Evolutionary conservation across 169 alveolate species (phyloP).

Genomic region (Plasmodium malariae): DNA sequence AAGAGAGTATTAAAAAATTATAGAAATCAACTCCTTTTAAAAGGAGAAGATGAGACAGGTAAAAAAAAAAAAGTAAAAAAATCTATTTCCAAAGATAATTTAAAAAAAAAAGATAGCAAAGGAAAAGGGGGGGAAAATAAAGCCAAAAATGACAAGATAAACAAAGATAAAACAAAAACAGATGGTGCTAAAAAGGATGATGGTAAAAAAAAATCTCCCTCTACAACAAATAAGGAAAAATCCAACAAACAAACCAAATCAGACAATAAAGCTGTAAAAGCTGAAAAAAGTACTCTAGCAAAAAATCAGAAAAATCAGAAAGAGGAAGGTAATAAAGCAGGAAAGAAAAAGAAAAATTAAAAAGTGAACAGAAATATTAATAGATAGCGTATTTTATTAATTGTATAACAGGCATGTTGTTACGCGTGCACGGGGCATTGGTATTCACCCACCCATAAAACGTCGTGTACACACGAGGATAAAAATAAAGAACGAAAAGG

Average conservation of each 20-base stretch:
- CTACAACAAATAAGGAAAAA: neutral
- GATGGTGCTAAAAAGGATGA: neutral
- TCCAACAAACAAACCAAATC: slow-evolving; percentile 3
- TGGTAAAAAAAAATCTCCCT: slow-evolving; percentile 1
- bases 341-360: slow-evolving; percentile 29
- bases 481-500: too few relatives aligned
- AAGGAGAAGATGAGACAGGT: slow-evolving; percentile 22
- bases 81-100: slow-evolving; percentile 14
- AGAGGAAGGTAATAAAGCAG: slow-evolving; percentile 20
- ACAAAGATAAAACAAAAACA: slow-evolving; percentile 5
- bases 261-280: slow-evolving; percentile 24
- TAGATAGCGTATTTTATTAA: too few relatives aligned
- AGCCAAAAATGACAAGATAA: slow-evolving; percentile 18
- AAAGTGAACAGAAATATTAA: neutral
- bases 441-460: too few relatives aligned
- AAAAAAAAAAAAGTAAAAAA: slow-evolving; percentile 68
- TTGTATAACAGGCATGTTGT: too few relatives aligned
- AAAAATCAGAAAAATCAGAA: slow-evolving; percentile 12
- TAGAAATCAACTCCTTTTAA: slow-evolving; percentile 36
- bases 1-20: slow-evolving; percentile 82
- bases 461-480: too few relatives aligned
- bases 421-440: too few relatives aligned
- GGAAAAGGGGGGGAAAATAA: neutral
- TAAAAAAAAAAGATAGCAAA: neutral
- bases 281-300: slow-evolving; percentile 27